Evolutionary conservation across 2,329 filamentous ascomycete genomes (phyloP).

Genomic region (Fusarium sacchari): DNA sequence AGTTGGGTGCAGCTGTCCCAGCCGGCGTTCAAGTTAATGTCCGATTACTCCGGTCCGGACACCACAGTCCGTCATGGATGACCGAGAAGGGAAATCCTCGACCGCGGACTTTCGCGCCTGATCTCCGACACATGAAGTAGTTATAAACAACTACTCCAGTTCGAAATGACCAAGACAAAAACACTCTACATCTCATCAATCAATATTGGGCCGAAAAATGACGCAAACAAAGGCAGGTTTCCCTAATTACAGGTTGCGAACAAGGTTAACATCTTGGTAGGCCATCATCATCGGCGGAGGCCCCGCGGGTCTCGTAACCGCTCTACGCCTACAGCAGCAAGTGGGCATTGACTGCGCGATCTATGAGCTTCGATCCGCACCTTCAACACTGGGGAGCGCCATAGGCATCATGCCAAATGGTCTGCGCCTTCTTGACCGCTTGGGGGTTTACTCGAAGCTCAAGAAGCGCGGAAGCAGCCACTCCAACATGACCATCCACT

Average conservation of each 20-base stretch:
- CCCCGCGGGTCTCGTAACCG: neutral
- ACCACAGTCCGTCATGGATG: neutral
- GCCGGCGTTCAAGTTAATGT: neutral
- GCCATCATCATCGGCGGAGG: constrained; percentile 1
- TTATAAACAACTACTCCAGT: neutral
- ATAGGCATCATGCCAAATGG: neutral
- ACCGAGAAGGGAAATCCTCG: neutral
- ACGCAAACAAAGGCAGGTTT: neutral
- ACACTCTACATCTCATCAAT: neutral
- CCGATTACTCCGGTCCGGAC: neutral
- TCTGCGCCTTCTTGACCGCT: neutral
- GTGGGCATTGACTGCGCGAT: neutral
- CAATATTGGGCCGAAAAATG: neutral
- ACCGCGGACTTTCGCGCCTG: neutral
- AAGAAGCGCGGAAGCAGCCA: neutral
- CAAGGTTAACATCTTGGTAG: neutral
- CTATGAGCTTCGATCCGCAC: neutral
- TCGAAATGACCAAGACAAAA: neutral
- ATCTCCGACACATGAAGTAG: neutral
- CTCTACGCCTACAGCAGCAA: neutral
- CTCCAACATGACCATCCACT: neutral
- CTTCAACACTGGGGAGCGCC: neutral
- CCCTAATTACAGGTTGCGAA: neutral
- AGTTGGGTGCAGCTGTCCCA: neutral
- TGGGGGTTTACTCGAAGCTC: constrained; percentile 1